Conservation (phyloP, 73 alveolate species). For the Paramecium caudatum region DNA sequence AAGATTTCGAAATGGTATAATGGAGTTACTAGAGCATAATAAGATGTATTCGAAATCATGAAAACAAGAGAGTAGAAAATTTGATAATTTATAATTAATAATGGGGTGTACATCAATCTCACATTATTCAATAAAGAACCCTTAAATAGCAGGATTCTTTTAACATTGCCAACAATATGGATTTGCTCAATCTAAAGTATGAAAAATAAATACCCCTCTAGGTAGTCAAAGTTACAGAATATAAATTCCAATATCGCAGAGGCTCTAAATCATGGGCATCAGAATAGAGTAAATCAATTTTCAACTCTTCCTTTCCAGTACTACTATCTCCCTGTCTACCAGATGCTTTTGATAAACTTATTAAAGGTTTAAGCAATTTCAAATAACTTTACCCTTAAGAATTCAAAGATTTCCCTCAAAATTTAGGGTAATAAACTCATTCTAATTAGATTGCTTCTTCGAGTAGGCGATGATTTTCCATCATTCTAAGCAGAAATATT, state of each 20-base stretch:
- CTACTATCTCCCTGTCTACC: conserved; percentile 34
- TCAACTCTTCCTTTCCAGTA: conserved; percentile 8
- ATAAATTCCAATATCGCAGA: conserved; percentile 28
- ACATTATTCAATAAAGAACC: conserved; percentile 23
- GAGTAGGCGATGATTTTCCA: conserved; percentile 14
- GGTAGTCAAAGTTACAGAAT: conserved; percentile 48
- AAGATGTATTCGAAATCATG: neutral
- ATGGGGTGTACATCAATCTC: conserved; percentile 51
- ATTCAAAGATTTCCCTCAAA: conserved; percentile 3
- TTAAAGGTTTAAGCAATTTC: neutral
- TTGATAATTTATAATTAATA: neutral
- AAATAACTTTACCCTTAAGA: neutral
- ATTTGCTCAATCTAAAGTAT: neutral
- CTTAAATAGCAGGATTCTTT: neutral
- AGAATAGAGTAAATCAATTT: neutral
- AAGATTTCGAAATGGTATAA: neutral
- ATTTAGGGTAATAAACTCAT: neutral
- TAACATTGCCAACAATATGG: conserved; percentile 22
- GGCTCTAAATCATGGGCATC: conserved; percentile 15
- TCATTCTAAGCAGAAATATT: neutral
- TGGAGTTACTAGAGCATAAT: neutral
- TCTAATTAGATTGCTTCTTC: neutral
- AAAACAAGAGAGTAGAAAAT: neutral
- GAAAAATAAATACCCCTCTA: neutral
- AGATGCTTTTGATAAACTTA: conserved; percentile 51